These are phyloP conservation scores for Pachyrhizus erosus DNA, from an alignment of 306 rosid genomes.

Conservation along the genomic window DNA sequence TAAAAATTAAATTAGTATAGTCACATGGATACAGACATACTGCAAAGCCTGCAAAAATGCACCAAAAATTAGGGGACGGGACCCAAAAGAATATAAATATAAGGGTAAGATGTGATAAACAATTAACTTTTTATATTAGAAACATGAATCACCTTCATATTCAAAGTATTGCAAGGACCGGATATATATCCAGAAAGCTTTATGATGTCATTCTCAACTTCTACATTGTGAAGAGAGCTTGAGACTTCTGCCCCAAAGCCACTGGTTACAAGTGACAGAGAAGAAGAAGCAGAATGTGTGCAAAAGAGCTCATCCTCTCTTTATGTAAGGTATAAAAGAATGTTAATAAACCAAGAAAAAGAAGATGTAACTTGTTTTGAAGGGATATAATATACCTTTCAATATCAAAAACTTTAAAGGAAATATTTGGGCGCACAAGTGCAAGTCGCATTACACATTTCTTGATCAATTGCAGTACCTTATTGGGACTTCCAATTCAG, in stretches of 20 bases:
- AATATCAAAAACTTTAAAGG: conserved; percentile 72
- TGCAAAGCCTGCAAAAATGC: conserved; percentile 77
- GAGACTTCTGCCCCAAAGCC: conserved; percentile 76
- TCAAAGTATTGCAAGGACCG: conserved; percentile 59
- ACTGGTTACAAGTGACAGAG: conserved; percentile 66
- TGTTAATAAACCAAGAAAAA: conserved; percentile 41
- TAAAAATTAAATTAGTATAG: conserved; percentile 41
- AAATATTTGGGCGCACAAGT: conserved; percentile 68
- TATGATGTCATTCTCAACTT: conserved; percentile 57
- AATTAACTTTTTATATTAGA: conserved; percentile 33
- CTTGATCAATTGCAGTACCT: conserved; percentile 83
- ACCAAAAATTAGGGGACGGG: conserved; percentile 35
- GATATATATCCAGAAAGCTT: conserved; percentile 86
- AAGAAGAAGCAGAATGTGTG: conserved; percentile 76
- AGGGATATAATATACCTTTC: conserved; percentile 68
- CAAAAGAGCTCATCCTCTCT: conserved; percentile 81
- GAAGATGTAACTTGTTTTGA: conserved; percentile 37
- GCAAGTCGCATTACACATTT: conserved; percentile 70
- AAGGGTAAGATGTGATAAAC: conserved; percentile 35
- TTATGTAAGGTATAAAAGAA: conserved; percentile 34
- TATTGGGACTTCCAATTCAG: conserved; percentile 75
- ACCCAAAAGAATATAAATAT: conserved; percentile 25
- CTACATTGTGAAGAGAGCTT: conserved; percentile 61
- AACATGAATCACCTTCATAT: conserved; percentile 64
- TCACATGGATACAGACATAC: conserved; percentile 89